Evolutionary conservation across 1,139 yeast species (phyloP), one percentile per base, ranked within the genome.

Genomic region (Pichia kudriavzevii): DNA sequence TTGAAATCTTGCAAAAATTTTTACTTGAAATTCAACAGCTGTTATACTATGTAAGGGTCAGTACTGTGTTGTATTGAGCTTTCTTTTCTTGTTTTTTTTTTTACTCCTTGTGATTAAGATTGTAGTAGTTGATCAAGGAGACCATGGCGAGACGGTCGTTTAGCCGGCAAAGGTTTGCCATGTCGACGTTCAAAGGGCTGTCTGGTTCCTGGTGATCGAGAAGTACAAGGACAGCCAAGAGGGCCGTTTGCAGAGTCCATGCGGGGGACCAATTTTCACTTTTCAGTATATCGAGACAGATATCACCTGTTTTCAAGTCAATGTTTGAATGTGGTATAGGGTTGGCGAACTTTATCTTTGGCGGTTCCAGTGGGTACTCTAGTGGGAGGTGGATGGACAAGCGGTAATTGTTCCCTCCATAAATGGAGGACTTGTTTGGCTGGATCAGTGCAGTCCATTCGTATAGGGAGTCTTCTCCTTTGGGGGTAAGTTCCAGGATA

Each of bases 181-280:
- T 73, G 54, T 87, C 96, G 19, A 87, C 69, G 52, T 87, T 84
- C 32, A 87, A 61, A 1, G 96, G 96, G 25, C 88, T 77, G 47
- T 81, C 81, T 0, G 94, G 91, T 52, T 81, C 95, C 0, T 95
- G 95, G 38, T 76, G 76, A 38, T 71, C 75, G 16, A 87, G 59
- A 43, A 87, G 66, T 52, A 77, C 68, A 37, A 79, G 61, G 2
- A 85, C 73, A 0, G 95, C 94, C 21, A 75, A 68, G 31, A 83
- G 64, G n/a, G 83, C 68, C 38, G 81, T 68, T 35, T 75, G 64
- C 28, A 87, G 55, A 28, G 82, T 77, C 94, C 95, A 87, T 2
- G 94, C 94, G 0, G 95, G 95, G 0, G 91, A 72, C 95, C 95
- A 87, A 42, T 69, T 71, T 52, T 55, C 46, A 75, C 74, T 37